phyloP scores from a whole-genome alignment of 768 basidiomycete genomes.

The Steccherinum ochraceum region DNA sequence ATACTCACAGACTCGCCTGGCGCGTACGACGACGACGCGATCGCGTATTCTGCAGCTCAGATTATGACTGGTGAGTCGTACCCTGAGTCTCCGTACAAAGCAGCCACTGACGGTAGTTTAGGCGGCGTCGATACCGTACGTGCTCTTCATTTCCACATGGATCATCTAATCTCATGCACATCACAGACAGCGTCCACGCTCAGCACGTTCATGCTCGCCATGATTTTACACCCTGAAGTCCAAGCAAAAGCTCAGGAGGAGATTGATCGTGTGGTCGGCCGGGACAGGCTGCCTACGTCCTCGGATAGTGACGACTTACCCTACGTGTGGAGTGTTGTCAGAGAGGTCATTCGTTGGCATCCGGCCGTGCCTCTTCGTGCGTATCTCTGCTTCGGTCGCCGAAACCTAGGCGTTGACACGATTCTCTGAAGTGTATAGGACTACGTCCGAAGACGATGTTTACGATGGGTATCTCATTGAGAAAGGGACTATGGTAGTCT shows the following conservation, averaged over 20 bases:
- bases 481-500: slow-evolving; percentile 14
- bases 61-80: background rate
- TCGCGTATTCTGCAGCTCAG: background rate
- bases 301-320: slow-evolving; percentile 3
- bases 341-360: slow-evolving; percentile 5
- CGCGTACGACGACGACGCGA: background rate
- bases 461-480: slow-evolving; percentile 25
- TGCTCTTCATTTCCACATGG: background rate
- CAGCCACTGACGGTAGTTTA: too few relatives aligned
- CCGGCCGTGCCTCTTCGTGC: slow-evolving; percentile 7
- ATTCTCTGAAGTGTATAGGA: slow-evolving; percentile 23
- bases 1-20: background rate
- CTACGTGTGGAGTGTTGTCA: slow-evolving; percentile 3
- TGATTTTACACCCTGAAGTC: slow-evolving; percentile 4
- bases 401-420: background rate
- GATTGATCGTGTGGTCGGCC: slow-evolving; percentile 9
- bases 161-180: background rate
- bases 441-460: slow-evolving; percentile 18
- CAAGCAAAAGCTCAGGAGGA: slow-evolving; percentile 5
- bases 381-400: background rate
- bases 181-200: background rate
- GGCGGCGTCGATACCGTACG: background rate
- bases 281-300: slow-evolving; percentile 2
- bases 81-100: too few relatives aligned
- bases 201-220: slow-evolving; percentile 2